These are phyloP conservation scores for Hypoxylon rickii DNA, from an alignment of 495 filamentous ascomycete species.

Conservation along the genomic window DNA sequence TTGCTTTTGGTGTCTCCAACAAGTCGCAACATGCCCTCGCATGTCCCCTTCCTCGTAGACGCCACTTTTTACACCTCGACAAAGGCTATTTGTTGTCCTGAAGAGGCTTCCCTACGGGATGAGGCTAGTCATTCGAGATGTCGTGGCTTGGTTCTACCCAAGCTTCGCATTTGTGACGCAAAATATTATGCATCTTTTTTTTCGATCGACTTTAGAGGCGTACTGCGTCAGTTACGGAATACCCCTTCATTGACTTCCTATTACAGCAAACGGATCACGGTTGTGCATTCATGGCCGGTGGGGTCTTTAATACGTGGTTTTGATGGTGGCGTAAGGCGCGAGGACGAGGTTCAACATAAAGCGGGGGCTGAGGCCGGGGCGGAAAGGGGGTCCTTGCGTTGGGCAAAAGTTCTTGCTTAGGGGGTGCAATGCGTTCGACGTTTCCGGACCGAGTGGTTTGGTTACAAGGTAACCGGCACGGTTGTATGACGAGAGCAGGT, in stretches of 20 bases:
- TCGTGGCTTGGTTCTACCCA: constrained; percentile 18
- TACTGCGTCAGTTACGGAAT: constrained; percentile 7
- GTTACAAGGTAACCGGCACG: neutral
- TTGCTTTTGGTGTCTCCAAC: constrained; percentile 13
- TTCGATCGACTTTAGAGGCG: constrained; percentile 17
- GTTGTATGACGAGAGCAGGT: neutral
- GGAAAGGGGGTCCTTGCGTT: neutral
- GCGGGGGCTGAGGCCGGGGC: constrained; percentile 5
- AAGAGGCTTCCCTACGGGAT: constrained; percentile 9
- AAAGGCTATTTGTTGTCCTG: constrained; percentile 9
- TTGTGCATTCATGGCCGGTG: constrained; percentile 13
- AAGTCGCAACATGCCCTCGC: constrained; percentile 10
- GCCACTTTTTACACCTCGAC: constrained; percentile 9
- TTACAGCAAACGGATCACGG: constrained; percentile 19
- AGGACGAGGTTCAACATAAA: too few relatives aligned
- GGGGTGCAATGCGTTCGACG: neutral
- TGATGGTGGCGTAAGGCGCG: constrained; percentile 14
- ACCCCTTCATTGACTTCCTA: constrained; percentile 29
- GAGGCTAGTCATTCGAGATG: constrained; percentile 18
- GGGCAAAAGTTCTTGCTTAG: neutral
- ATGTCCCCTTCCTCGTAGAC: constrained; percentile 28
- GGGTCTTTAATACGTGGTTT: constrained; percentile 11
- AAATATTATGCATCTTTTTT: constrained; percentile 16
- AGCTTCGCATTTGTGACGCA: constrained; percentile 23
- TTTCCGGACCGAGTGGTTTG: neutral